Conservation (phyloP, 192 early-diverging fungal genomes). For the Coemansia sp. region DNA sequence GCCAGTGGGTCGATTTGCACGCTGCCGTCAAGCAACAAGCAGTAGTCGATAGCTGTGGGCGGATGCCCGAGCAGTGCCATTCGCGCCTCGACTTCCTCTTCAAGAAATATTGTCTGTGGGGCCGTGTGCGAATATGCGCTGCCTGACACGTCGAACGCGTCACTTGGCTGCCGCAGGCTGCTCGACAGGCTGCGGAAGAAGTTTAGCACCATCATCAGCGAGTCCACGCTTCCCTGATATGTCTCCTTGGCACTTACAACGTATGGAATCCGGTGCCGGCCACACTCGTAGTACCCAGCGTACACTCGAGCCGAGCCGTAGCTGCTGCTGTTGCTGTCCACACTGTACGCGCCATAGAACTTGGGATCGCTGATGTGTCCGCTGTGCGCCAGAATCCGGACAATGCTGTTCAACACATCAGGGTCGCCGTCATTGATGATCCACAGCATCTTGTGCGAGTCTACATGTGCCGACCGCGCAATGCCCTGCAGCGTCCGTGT, state of each 20-base stretch:
- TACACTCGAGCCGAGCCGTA: conserved; percentile 65
- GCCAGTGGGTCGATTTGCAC: conserved; percentile 48
- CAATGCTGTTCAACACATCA: conserved; percentile 21
- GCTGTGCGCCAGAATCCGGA: conserved; percentile 41
- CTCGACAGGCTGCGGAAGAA: conserved; percentile 42
- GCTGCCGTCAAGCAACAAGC: conserved; percentile 37
- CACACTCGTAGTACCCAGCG: conserved; percentile 87
- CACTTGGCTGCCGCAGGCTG: conserved; percentile 11
- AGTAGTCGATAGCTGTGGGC: conserved; percentile 23
- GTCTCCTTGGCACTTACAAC: conserved; percentile 85
- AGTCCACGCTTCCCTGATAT: conserved; percentile 42
- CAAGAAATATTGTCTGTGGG: conserved; percentile 40
- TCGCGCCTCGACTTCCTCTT: conserved; percentile 49
- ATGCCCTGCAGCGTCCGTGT: conserved; percentile 44
- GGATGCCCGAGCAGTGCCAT: conserved; percentile 36
- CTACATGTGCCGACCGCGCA: conserved; percentile 42
- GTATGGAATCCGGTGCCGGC: conserved; percentile 87
- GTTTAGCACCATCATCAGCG: conserved; percentile 53
- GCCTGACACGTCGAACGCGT: neutral
- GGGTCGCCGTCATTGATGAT: conserved; percentile 47
- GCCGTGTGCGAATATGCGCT: neutral
- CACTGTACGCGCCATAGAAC: conserved; percentile 48
- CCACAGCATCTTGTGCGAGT: conserved; percentile 44
- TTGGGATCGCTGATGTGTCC: conserved; percentile 43
- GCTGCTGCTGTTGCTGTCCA: conserved; percentile 23